Percentiles rank a stretch among this genome's conserved stretches.
Evolutionary conservation across 176 grass and related monocot genomes (phyloP).

Genomic region (Stipa capillata): DNA sequence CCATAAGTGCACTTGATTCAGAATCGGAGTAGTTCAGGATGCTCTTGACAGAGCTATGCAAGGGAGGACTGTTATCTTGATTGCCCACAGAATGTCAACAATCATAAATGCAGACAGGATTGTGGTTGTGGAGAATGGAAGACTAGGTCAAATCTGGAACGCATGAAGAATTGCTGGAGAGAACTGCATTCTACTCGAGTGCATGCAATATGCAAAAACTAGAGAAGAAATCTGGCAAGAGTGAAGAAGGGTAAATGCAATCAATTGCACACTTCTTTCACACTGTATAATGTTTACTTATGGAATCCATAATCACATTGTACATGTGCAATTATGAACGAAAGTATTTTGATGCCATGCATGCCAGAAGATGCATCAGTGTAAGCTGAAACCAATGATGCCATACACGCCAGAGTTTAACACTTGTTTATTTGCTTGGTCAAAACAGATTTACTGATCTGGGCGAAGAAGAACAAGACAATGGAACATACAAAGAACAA

Average conservation of each 20-base stretch:
- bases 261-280: neutral
- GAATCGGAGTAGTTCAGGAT: slow-evolving; percentile 62
- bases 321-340: neutral
- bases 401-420: neutral
- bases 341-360: neutral
- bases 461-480: slow-evolving; percentile 11
- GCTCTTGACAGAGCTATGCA: slow-evolving; percentile 49
- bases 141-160: slow-evolving; percentile 44
- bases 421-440: neutral
- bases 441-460: slow-evolving; percentile 13
- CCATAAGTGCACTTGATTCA: slow-evolving; percentile 69
- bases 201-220: slow-evolving; percentile 40
- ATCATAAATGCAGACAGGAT: slow-evolving; percentile 46
- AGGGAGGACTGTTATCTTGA: slow-evolving; percentile 56
- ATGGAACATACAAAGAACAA: neutral
- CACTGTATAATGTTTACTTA: neutral
- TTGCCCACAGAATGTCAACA: slow-evolving; percentile 62
- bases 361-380: neutral
- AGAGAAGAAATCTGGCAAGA: slow-evolving; percentile 15
- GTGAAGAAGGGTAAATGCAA: slow-evolving; percentile 21
- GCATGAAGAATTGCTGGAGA: slow-evolving; percentile 36
- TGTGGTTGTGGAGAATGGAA: slow-evolving; percentile 51
- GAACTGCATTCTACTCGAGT: slow-evolving; percentile 43
- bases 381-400: neutral
- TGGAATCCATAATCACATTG: neutral